Conservation (phyloP, 495 filamentous ascomycete genomes). For the Penicillium mononematosum region DNA sequence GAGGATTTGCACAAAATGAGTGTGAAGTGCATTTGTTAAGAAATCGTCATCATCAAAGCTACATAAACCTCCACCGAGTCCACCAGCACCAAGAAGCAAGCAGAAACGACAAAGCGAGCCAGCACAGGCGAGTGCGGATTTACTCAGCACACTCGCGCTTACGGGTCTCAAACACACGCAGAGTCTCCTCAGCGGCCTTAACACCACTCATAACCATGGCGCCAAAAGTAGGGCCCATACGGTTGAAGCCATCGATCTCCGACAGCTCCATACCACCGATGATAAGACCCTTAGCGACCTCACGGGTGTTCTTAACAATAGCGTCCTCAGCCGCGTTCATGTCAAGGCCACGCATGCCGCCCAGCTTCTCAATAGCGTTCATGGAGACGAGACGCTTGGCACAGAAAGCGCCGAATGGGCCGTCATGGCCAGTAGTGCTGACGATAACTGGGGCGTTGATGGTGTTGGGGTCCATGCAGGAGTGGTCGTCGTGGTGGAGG, state of each 20-base stretch:
- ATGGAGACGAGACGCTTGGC: constrained; percentile 83
- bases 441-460: constrained; percentile 87
- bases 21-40: constrained; percentile 21
- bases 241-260: constrained; percentile 85
- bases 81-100: constrained; percentile 11
- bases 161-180: constrained; percentile 72
- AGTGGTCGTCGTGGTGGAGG: constrained; percentile 89
- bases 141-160: constrained; percentile 60
- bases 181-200: constrained; percentile 82
- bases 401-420: constrained; percentile 85
- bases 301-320: constrained; percentile 84
- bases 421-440: constrained; percentile 86
- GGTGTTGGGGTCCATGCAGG: constrained; percentile 94
- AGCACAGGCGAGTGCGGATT: constrained; percentile 7
- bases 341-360: constrained; percentile 87
- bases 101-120: not conserved
- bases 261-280: constrained; percentile 93
- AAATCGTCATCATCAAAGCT: constrained; percentile 12
- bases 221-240: constrained; percentile 78
- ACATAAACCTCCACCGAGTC: not conserved
- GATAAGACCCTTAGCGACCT: constrained; percentile 81
- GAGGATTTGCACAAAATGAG: constrained; percentile 22
- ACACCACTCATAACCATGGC: constrained; percentile 83
- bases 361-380: constrained; percentile 75
- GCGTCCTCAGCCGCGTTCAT: constrained; percentile 89